phyloP scores from a whole-genome alignment of 2,329 filamentous ascomycete genomes.

The Penicillium concentricum region DNA sequence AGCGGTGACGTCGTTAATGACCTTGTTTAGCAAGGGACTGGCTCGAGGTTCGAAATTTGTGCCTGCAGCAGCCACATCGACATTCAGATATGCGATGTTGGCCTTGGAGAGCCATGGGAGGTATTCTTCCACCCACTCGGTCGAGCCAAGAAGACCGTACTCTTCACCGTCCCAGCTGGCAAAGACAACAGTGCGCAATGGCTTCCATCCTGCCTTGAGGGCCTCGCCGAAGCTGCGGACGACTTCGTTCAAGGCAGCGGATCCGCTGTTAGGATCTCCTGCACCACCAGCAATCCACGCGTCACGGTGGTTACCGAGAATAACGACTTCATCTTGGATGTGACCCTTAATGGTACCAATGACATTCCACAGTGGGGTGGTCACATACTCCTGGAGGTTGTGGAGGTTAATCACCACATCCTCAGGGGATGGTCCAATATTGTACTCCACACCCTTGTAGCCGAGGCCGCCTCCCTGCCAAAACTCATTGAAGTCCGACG shows the following conservation, averaged over 20 bases:
- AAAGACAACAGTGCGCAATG: constrained; percentile 86
- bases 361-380: constrained; percentile 83
- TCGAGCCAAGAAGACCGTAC: constrained; percentile 81
- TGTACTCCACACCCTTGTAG: constrained; percentile 81
- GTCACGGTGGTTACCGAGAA: constrained; percentile 90
- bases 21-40: constrained; percentile 72
- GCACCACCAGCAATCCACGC: constrained; percentile 87
- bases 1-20: constrained; percentile 66
- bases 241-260: constrained; percentile 75
- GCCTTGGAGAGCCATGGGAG: constrained; percentile 73
- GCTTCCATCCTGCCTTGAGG: constrained; percentile 73
- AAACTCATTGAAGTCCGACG: constrained; percentile 67
- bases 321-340: constrained; percentile 77
- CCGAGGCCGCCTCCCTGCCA: constrained; percentile 73
- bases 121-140: constrained; percentile 91
- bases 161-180: constrained; percentile 84
- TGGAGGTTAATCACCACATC: constrained; percentile 67
- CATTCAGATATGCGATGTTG: constrained; percentile 80
- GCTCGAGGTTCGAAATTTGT: constrained; percentile 63
- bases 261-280: constrained; percentile 79
- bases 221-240: constrained; percentile 72
- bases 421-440: constrained; percentile 77
- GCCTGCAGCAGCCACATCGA: constrained; percentile 72
- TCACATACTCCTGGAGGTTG: constrained; percentile 80
- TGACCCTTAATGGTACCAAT: constrained; percentile 90